Evolutionary conservation across 169 alveolate species (phyloP), one percentile per base, ranked within the genome.

Genomic region (Plasmodium gonderi): DNA sequence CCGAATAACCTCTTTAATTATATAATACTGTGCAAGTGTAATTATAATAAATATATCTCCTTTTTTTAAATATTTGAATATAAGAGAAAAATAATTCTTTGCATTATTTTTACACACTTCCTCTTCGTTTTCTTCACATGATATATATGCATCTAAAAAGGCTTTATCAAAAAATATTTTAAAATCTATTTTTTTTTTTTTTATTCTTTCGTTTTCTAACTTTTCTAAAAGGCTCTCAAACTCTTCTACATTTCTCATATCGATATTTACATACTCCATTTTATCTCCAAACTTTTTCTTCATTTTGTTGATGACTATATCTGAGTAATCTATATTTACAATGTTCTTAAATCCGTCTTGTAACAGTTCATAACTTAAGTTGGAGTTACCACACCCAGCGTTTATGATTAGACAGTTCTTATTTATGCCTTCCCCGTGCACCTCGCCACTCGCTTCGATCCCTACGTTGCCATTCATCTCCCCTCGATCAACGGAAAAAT

Each of bases 91-190:
- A 91, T 95, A 95, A 38, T 68, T 69, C 54, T 92, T 75, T 7
- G 97, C 96, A 67, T 95, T 90, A 17, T 90, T 90, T 89, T 82
- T 90, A 26, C 94, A 83, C 17, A 94, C 23, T n/a, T 91, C 92
- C n/a, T 94, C 93, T 78, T 95, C 97, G 45, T 90, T 91, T 90
- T 87, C 80, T 12, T 91, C 96, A 49, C 93, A 75, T 20, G 96
- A 94, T 47, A 95, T 78, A 76, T 93, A 95, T 33, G 97, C 96
- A 72, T 95, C 97, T 81, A 95, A 77, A 72, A 95, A 95, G 6
- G 97, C 97, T 95, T 95, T 95, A 83, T 95, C 97, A 49, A 95
- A 90, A 47, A 95, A 83, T 23, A 95, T 89, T 80, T 95, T 95
- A 31, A 74, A 92, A n/a, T 72, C 90, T n/a, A 60, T 36, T 12